phyloP scores from a whole-genome alignment of 108 stramenopile species.

The Cyclotella choctawhatcheeana region DNA sequence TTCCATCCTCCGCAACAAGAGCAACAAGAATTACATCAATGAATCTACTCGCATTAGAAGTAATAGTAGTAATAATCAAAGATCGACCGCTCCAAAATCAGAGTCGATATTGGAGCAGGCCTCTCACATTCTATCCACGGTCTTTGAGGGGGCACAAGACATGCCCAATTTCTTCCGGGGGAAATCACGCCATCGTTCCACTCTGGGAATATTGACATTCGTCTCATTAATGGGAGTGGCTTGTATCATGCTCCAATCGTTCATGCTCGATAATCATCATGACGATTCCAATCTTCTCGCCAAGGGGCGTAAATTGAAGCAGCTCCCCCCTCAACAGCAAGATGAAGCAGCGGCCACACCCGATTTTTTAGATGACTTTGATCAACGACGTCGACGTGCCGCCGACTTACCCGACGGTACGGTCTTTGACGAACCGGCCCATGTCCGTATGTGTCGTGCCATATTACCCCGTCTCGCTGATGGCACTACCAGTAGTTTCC shows the following conservation, averaged over 20 bases:
- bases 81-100: no score
- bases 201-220: not conserved
- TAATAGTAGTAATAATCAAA: no score
- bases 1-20: slow-evolving; percentile 5
- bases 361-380: slow-evolving; percentile 24
- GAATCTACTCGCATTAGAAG: no score
- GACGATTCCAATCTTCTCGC: not conserved
- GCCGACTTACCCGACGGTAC: slow-evolving; percentile 37
- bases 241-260: slow-evolving; percentile 12
- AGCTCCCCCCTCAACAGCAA: not conserved
- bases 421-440: slow-evolving; percentile 35
- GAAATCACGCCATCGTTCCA: not conserved
- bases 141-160: not conserved
- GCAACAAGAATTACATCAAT: no score
- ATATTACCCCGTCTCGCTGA: slow-evolving; percentile 27
- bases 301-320: slow-evolving; percentile 4
- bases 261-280: not conserved
- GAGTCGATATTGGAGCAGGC: not conserved
- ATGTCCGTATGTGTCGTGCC: slow-evolving; percentile 37
- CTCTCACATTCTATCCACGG: not conserved
- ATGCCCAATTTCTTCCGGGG: not conserved
- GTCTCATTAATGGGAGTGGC: not conserved
- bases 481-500: slow-evolving; percentile 28
- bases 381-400: slow-evolving; percentile 33
- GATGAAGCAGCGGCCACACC: not conserved